Evolutionary conservation across 2,329 filamentous ascomycete species (phyloP), one percentile per base, ranked within the genome.

Genomic region (Penicillium sp.): DNA sequence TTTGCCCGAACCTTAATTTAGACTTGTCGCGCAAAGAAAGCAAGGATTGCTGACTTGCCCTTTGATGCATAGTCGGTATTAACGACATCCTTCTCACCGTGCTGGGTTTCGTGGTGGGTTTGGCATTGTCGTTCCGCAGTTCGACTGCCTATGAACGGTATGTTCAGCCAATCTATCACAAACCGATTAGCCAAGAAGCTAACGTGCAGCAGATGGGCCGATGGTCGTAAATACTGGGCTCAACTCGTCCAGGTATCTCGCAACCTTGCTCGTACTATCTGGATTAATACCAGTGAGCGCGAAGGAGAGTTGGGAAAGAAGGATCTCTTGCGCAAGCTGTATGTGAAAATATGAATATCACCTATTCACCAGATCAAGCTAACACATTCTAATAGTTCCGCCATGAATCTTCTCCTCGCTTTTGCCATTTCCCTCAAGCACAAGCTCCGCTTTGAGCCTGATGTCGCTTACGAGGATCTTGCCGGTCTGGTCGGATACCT

Each of bases 401-500:
- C 86, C 5, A 84, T 95, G 73, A 95, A 95, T 71, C 81, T 95
- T 8, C 81, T 95, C 62, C 83, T 91, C 26, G 89, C 90, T 3
- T 95, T 90, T 66, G 83, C 90, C 16, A 80, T 90, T 19, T 78
- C 91, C 1, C 80, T 96, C 58, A 93, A 93, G 77, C 91, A 95
- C 76, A 88, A 87, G 67, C 83, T 96, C 31, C 89, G 91, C 33
- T 93, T 93, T 72, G 91, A 96, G 71, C 91, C 91, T 1, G 91
- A 90, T 66, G 86, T 88, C 33, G 84, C 88, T 52, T 93, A 95
- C 71, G 83, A 88, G 1, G 91, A 95, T 68, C 80, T 96, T 4
- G 77, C 84, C 37, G 84, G 88, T 23, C 80, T 92, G 16, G 83
- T 93, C 31, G 82, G 83, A n/a, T 88, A 92, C 69, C 81, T 96